phyloP scores from a whole-genome alignment of 1,139 yeast species.

The Nakaseomyces bracarensis region DNA sequence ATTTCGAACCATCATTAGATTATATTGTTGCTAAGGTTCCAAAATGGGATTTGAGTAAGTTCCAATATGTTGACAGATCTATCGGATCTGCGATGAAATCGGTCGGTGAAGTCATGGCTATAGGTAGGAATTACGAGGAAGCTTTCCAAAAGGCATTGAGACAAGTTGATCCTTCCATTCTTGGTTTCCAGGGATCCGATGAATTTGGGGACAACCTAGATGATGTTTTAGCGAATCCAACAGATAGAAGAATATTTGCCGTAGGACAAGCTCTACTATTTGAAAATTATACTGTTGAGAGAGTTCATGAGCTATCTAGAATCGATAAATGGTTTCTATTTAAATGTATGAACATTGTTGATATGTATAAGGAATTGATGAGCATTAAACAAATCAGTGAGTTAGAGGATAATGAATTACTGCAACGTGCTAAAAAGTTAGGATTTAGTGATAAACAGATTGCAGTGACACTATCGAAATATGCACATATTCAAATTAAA shows the following conservation, averaged over 20 bases:
- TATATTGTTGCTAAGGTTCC: slow-evolving; percentile 96
- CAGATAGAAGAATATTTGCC: slow-evolving; percentile 97
- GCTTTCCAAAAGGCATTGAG: slow-evolving; percentile 97
- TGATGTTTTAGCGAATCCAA: slow-evolving; percentile 74
- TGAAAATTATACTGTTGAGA: slow-evolving; percentile 83
- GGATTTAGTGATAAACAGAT: slow-evolving; percentile 96
- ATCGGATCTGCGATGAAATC: slow-evolving; percentile 97
- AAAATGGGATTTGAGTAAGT: slow-evolving; percentile 94
- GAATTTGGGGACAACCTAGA: slow-evolving; percentile 59
- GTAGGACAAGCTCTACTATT: slow-evolving; percentile 93
- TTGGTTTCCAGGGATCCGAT: slow-evolving; percentile 88
- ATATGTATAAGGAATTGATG: slow-evolving; percentile 77
- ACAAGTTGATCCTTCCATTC: slow-evolving; percentile 85
- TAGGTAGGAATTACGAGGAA: slow-evolving; percentile 96
- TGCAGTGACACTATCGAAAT: slow-evolving; percentile 34
- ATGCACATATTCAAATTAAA: neutral
- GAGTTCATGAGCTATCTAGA: slow-evolving; percentile 81
- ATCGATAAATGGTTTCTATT: slow-evolving; percentile 94
- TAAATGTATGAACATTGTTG: slow-evolving; percentile 84
- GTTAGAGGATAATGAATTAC: slow-evolving; percentile 52
- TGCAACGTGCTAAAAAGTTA: slow-evolving; percentile 78
- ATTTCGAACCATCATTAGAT: slow-evolving; percentile 94
- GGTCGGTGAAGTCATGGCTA: slow-evolving; percentile 99
- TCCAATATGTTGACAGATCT: slow-evolving; percentile 87
- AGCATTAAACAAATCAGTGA: slow-evolving; percentile 46